Base-by-base conservation (phyloP, 192 early-diverging fungal genomes). In the Rhizoclosmatium globosum region DNA sequence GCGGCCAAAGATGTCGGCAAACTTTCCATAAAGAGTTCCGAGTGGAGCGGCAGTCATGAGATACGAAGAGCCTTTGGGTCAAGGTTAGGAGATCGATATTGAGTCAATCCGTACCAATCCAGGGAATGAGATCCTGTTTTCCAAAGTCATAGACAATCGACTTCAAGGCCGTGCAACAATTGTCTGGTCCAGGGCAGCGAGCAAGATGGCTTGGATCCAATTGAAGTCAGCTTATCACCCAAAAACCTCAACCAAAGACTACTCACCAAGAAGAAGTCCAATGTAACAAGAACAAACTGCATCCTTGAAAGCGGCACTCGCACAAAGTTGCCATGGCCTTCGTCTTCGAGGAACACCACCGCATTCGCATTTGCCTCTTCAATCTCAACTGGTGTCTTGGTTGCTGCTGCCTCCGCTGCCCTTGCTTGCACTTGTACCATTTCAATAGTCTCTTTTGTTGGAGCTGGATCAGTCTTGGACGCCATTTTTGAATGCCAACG, bases 81-180 rank as follows among this genome's bases (percentile, higher is more conserved):
- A 69, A n/a, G 6, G 81, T 44, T 17, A 85, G 46, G 46, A 56
- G 57, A 15, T 11, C 13, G 31, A 65, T 64, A 44, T 67, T 47
- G 9, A 31, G 42, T 41, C 7, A 64, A 43, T 11, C 31, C 42
- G 6, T 9, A 41, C 78, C 92, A 47, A 98, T 89, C 97, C 97
- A 98, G 15, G 92, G 83, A 60, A 94, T 91, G 56, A 87, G 82
- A 47, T 88, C 88, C 21, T 92, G 84, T 15, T 89, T 84, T 3
- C 85, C 70, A 59, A 97, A 94, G 41, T 95, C 91, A 38, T 84
- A 79, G 19, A 91, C 90, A 69, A 98, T 96, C 0, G 77, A 83
- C 46, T 79, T 60, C 23, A 79, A 58, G 3, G 78, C 78, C 2
- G 78, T 79, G 21, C 17, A 39, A 81, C 79, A 48, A 81, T 81